Conservation (phyloP, 768 basidiomycete genomes). For the Xerocomellus chrysenteron region DNA sequence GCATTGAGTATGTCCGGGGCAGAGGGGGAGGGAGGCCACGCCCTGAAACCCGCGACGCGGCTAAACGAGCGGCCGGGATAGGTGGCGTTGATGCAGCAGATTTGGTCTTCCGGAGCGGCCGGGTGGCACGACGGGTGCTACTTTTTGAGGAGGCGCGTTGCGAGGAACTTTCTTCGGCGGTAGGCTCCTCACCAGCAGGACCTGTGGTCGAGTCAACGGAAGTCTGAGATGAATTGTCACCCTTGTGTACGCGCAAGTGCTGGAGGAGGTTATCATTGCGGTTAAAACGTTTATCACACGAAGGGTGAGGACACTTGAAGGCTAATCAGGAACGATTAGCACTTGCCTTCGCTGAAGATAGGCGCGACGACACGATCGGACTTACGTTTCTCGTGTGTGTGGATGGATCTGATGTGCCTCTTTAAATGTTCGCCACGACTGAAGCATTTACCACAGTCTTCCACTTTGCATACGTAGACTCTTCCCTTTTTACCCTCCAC, state of each 20-base stretch:
- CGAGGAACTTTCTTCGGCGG: constrained; percentile 21
- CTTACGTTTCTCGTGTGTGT: constrained; percentile 78
- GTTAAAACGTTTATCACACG: constrained; percentile 73
- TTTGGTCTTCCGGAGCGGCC: constrained; percentile 35
- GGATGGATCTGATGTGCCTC: constrained; percentile 71
- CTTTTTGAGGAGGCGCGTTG: constrained; percentile 28
- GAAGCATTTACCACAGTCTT: constrained; percentile 72
- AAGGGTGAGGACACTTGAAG: constrained; percentile 64
- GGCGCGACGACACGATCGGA: constrained; percentile 21
- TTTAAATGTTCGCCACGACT: constrained; percentile 75
- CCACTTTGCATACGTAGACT: constrained; percentile 61
- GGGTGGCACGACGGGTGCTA: constrained; percentile 27
- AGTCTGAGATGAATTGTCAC: constrained; percentile 35
- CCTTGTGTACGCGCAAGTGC: constrained; percentile 70
- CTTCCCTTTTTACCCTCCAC: constrained; percentile 33
- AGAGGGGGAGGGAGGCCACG: constrained; percentile 30
- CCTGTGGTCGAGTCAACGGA: constrained; percentile 31
- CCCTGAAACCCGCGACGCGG: constrained; percentile 33
- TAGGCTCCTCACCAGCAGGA: constrained; percentile 24
- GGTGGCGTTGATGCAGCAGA: constrained; percentile 37
- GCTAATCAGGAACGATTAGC: constrained; percentile 45
- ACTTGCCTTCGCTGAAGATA: constrained; percentile 15
- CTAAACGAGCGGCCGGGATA: constrained; percentile 33
- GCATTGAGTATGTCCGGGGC: constrained; percentile 35
- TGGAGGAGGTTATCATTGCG: constrained; percentile 80